These are phyloP conservation scores for Pyrus bretschneideri DNA, from an alignment of 306 rosid genomes.

Conservation along the genomic window DNA sequence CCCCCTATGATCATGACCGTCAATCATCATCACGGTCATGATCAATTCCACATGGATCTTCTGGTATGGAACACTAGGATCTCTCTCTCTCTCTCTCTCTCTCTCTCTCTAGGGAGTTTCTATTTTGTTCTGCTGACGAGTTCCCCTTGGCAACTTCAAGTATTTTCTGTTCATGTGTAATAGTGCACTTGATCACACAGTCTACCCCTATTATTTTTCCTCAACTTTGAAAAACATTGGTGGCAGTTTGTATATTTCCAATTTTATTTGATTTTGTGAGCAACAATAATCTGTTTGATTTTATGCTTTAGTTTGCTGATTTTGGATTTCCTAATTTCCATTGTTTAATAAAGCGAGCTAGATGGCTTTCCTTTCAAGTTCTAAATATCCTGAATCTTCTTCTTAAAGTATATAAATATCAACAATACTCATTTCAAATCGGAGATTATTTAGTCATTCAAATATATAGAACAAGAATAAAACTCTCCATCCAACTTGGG, in stretches of 20 bases:
- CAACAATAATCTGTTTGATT: background rate
- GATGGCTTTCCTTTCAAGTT: background rate
- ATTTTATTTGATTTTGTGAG: background rate
- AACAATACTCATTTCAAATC: background rate
- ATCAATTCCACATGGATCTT: background rate
- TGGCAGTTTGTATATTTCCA: background rate
- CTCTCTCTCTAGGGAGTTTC: background rate
- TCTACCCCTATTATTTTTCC: background rate
- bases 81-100: background rate
- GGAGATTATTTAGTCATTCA: too few relatives aligned
- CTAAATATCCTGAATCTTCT: background rate
- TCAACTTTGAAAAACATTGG: background rate
- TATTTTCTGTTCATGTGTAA: background rate
- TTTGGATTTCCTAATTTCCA: background rate
- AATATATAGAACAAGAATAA: too few relatives aligned
- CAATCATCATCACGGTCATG: background rate
- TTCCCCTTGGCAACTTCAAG: constrained; percentile 16
- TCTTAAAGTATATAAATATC: background rate
- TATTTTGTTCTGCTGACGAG: constrained; percentile 2
- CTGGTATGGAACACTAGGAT: background rate
- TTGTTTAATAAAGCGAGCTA: background rate
- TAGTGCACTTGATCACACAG: background rate
- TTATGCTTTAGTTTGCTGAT: background rate
- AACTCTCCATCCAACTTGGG: background rate
- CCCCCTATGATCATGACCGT: background rate